A percentile compares a stretch with the other conserved stretches of the same genome.
phyloP scores from a whole-genome alignment of 2,329 filamentous ascomycete genomes.

The Phaeosphaeriaceae sp. region DNA sequence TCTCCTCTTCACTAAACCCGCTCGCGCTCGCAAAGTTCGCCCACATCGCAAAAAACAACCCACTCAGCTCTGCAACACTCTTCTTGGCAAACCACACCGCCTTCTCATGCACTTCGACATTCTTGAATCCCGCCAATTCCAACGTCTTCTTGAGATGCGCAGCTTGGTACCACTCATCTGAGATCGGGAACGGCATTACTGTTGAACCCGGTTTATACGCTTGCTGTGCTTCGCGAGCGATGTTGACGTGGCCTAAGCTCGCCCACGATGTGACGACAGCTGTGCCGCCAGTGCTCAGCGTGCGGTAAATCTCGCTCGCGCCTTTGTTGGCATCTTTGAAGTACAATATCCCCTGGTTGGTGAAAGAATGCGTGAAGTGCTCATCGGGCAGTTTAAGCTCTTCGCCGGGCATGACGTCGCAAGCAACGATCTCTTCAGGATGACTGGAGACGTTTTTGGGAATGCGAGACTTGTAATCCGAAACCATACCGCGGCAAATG shows the following conservation, averaged over 20 bases:
- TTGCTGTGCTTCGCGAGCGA: slow-evolving; percentile 12
- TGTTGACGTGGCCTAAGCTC: slow-evolving; percentile 1
- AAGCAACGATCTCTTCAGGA: background rate
- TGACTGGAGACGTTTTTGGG: background rate
- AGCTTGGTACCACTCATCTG: slow-evolving; percentile 16
- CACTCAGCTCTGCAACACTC: background rate
- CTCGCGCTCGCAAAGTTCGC: background rate
- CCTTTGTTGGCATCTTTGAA: slow-evolving; percentile 34
- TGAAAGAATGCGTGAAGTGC: slow-evolving; percentile 48
- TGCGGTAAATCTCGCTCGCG: slow-evolving; percentile 43
- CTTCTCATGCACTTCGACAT: slow-evolving; percentile 9
- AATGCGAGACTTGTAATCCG: background rate
- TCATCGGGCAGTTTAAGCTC: slow-evolving; percentile 28
- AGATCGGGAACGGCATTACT: slow-evolving; percentile 16
- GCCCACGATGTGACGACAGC: slow-evolving; percentile 40
- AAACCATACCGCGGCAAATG: background rate
- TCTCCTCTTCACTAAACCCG: slow-evolving; percentile 11
- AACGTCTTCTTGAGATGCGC: slow-evolving; percentile 10
- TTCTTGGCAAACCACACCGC: slow-evolving; percentile 13
- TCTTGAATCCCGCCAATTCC: slow-evolving; percentile 10
- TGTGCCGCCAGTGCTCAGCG: slow-evolving; percentile 43
- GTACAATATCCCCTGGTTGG: slow-evolving; percentile 49
- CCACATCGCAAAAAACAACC: background rate
- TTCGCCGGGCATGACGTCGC: slow-evolving; percentile 11
- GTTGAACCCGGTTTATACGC: slow-evolving; percentile 7